These are phyloP conservation scores for Fraxinus velutina DNA, from an alignment of 305 asterid species.

Conservation along the genomic window DNA sequence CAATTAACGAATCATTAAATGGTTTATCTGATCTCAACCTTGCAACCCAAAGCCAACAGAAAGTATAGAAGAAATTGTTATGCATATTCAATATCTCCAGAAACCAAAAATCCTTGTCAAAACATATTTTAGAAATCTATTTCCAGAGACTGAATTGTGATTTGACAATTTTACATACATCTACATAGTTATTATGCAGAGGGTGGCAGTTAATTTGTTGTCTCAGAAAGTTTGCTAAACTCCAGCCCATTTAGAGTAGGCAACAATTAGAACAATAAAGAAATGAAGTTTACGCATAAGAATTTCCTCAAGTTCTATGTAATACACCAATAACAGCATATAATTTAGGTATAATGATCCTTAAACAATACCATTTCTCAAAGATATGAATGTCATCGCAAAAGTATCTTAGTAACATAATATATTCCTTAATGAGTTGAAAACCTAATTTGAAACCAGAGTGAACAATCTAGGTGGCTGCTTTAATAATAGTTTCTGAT, in stretches of 20 bases:
- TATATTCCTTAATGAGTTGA: background rate
- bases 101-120: slow-evolving; percentile 4
- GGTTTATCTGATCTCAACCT: background rate
- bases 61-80: background rate
- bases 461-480: background rate
- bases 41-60: background rate
- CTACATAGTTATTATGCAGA: background rate
- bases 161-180: background rate
- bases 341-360: background rate
- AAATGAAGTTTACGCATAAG: background rate
- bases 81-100: background rate
- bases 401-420: background rate
- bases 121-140: background rate
- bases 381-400: background rate
- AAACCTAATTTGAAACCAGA: background rate
- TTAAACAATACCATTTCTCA: background rate
- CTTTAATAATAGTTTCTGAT: background rate
- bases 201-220: background rate
- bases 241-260: background rate
- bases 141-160: background rate
- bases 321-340: background rate
- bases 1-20: background rate
- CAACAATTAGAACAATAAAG: background rate
- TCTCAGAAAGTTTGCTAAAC: background rate
- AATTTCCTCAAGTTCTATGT: background rate